These are phyloP conservation scores for Ophiostoma quercus DNA, from an alignment of 2,329 filamentous ascomycete species.

Conservation along the genomic window DNA sequence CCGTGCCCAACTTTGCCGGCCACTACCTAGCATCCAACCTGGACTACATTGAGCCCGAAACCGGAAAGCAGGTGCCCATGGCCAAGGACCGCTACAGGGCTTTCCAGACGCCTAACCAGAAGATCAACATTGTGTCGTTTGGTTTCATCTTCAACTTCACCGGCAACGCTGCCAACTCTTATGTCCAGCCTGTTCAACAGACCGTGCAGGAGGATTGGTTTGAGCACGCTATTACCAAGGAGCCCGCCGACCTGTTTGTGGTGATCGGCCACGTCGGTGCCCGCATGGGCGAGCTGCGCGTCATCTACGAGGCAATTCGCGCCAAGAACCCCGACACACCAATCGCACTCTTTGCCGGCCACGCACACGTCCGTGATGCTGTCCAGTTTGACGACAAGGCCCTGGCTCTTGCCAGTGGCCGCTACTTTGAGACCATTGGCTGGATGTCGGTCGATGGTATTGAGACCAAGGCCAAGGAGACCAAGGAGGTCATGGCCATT, in stretches of 20 bases:
- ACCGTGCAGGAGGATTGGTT: constrained; percentile 86
- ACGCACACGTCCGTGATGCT: constrained; percentile 83
- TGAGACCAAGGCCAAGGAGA: constrained; percentile 34
- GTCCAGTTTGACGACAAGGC: constrained; percentile 71
- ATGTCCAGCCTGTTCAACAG: constrained; percentile 73
- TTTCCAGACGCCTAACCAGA: constrained; percentile 86
- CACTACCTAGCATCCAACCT: constrained; percentile 88
- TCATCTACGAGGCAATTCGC: constrained; percentile 73
- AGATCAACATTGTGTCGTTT: constrained; percentile 77
- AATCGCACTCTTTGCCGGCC: constrained; percentile 88
- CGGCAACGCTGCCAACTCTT: constrained; percentile 83
- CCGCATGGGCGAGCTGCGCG: constrained; percentile 70
- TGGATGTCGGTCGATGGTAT: constrained; percentile 80
- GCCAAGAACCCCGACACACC: constrained; percentile 71
- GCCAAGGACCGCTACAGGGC: constrained; percentile 72
- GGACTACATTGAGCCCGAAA: constrained; percentile 68
- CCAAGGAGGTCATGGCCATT: constrained; percentile 23
- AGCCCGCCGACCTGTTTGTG: constrained; percentile 73
- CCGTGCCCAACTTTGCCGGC: constrained; percentile 74
- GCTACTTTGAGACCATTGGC: constrained; percentile 92
- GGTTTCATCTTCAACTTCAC: constrained; percentile 95
- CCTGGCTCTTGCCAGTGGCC: constrained; percentile 75
- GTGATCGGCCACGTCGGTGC: constrained; percentile 82
- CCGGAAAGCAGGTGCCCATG: constrained; percentile 66
- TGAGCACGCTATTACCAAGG: constrained; percentile 73